phyloP scores from a whole-genome alignment of 2,329 filamentous ascomycete species.

The Chrysosporium queenslandicum region DNA sequence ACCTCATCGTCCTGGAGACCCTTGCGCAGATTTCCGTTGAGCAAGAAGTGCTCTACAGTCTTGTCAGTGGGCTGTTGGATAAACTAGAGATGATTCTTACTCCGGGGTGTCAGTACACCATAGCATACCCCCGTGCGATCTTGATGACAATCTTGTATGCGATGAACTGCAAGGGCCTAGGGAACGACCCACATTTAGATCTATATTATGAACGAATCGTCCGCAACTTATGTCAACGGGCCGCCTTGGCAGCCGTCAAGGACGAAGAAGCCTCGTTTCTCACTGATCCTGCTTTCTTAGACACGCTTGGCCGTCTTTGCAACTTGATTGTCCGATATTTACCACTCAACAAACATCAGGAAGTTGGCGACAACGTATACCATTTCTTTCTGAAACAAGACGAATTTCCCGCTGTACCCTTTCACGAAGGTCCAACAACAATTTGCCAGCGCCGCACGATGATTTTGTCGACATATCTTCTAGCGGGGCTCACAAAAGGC shows the following conservation, averaged over 20 bases:
- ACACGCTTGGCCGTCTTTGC: conserved; percentile 51
- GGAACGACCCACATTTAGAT: conserved; percentile 35
- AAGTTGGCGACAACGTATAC: conserved; percentile 46
- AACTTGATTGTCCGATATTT: conserved; percentile 50
- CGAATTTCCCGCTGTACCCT: conserved; percentile 30
- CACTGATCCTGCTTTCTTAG: conserved; percentile 45
- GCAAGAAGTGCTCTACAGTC: conserved; percentile 52
- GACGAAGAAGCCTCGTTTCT: conserved; percentile 31
- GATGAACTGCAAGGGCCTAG: conserved; percentile 44
- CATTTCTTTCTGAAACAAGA: conserved; percentile 39
- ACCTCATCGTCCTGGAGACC: conserved; percentile 49
- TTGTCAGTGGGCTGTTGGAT: conserved; percentile 53
- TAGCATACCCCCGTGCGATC: conserved; percentile 49
- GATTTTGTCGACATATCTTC: conserved; percentile 48
- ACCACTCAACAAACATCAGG: conserved; percentile 42
- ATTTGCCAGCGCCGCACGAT: conserved; percentile 40
- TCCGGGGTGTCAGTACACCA: conserved; percentile 38
- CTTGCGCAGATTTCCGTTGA: conserved; percentile 56
- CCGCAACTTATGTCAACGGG: conserved; percentile 33
- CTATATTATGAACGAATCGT: conserved; percentile 45
- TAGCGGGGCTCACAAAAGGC: conserved; percentile 43
- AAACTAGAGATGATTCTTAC: conserved; percentile 48
- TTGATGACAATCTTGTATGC: conserved; percentile 53
- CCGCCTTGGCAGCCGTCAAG: conserved; percentile 30
- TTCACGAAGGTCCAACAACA: conserved; percentile 23